Conservation (phyloP, 148 eudicot species). For the Vaccinium myrtillus region DNA sequence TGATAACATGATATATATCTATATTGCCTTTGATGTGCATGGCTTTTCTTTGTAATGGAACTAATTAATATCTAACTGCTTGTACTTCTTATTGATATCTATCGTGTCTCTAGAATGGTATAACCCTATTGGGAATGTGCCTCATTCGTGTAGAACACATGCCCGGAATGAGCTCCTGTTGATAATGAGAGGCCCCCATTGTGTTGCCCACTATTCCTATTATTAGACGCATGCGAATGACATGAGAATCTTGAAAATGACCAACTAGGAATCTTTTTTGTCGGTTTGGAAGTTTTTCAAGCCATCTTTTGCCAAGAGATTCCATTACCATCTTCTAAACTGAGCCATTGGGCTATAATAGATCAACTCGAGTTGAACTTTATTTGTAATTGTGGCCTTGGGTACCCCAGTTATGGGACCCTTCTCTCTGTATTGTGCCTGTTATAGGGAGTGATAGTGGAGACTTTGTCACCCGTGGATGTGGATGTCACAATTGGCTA, state of each 20-base stretch:
- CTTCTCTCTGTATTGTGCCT: constrained; percentile 16
- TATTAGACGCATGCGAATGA: constrained; percentile 7
- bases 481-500: constrained; percentile 31
- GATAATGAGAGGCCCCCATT: not conserved
- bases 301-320: constrained; percentile 15
- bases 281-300: constrained; percentile 10
- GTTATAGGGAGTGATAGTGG: constrained; percentile 30
- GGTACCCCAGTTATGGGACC: constrained; percentile 26
- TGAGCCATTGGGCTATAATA: constrained; percentile 4
- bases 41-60: not conserved
- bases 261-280: constrained; percentile 31
- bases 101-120: not conserved
- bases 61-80: not conserved
- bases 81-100: not conserved
- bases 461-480: constrained; percentile 34
- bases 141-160: not conserved
- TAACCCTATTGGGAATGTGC: not conserved
- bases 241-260: constrained; percentile 20
- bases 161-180: constrained; percentile 11
- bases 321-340: constrained; percentile 12
- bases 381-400: constrained; percentile 4
- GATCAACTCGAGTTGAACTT: constrained; percentile 9
- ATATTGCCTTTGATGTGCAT: not conserved
- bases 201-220: constrained; percentile 13
- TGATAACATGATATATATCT: not conserved